phyloP scores from a whole-genome alignment of 176 grass and related monocot species.

The Chrysopogon serrulatus region DNA sequence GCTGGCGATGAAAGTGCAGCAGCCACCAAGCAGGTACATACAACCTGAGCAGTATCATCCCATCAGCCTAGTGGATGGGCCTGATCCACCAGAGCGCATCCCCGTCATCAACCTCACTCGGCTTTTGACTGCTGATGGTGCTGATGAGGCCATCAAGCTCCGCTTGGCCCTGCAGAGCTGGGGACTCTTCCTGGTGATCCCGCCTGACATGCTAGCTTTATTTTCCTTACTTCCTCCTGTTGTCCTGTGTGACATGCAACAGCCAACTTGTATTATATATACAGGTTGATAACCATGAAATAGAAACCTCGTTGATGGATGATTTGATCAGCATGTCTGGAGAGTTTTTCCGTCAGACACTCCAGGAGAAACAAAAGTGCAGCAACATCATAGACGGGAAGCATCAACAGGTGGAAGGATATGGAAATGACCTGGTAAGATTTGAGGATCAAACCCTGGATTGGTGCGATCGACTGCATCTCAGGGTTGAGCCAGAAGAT shows the following conservation, averaged over 20 bases:
- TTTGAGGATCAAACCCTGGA: constrained; percentile 22
- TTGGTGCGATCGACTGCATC: constrained; percentile 27
- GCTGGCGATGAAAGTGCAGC: too few species aligned
- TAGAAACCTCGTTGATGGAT: constrained; percentile 23
- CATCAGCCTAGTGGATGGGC: too few species aligned
- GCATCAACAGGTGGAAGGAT: background rate
- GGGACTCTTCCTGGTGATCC: constrained; percentile 30
- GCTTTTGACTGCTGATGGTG: background rate
- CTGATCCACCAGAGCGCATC: background rate
- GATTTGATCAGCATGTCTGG: constrained; percentile 2
- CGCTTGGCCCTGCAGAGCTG: constrained; percentile 10
- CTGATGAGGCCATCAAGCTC: constrained; percentile 23
- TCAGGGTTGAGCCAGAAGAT: too few species aligned
- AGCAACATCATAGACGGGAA: background rate
- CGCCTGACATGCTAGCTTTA: too few species aligned
- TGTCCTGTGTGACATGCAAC: too few species aligned
- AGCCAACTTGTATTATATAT: too few species aligned
- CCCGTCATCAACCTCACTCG: constrained; percentile 28
- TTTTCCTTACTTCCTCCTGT: too few species aligned
- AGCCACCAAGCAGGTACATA: too few species aligned
- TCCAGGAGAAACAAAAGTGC: constrained; percentile 16
- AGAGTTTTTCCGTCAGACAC: constrained; percentile 24
- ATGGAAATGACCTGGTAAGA: background rate
- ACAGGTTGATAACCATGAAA: constrained; percentile 12
- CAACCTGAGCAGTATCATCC: too few species aligned